A percentile compares a stretch with the other conserved stretches of the same genome.
phyloP scores from a whole-genome alignment of 2,329 filamentous ascomycete species.

The Pseudogymnoascus sp. region DNA sequence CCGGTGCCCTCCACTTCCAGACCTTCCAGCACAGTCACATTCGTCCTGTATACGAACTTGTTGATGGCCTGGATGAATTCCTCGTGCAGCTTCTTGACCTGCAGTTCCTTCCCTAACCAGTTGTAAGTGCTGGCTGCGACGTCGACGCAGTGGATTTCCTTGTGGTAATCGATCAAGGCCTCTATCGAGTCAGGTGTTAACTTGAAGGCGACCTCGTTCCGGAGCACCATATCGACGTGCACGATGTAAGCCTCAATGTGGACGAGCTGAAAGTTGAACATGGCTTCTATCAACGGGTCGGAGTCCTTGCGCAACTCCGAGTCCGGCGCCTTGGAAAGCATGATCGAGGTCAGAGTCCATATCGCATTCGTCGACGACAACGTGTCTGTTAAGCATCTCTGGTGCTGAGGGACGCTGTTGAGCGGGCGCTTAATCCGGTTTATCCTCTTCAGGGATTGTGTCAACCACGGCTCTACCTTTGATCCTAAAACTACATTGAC shows the following conservation, averaged over 20 bases:
- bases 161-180: slow-evolving; percentile 88
- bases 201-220: slow-evolving; percentile 97
- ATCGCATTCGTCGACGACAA: slow-evolving; percentile 85
- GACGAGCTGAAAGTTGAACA: slow-evolving; percentile 89
- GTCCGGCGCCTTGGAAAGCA: slow-evolving; percentile 85
- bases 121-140: slow-evolving; percentile 82
- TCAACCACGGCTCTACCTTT: slow-evolving; percentile 95
- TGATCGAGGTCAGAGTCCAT: slow-evolving; percentile 88
- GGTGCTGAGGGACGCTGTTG: slow-evolving; percentile 94
- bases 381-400: slow-evolving; percentile 89
- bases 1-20: slow-evolving; percentile 94
- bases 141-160: slow-evolving; percentile 88
- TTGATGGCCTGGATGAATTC: slow-evolving; percentile 96
- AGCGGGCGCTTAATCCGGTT: slow-evolving; percentile 94
- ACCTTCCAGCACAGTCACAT: slow-evolving; percentile 83
- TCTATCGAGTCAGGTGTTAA: slow-evolving; percentile 93
- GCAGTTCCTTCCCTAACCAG: slow-evolving; percentile 94
- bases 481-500: slow-evolving; percentile 91
- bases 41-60: slow-evolving; percentile 90
- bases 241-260: slow-evolving; percentile 97
- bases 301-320: slow-evolving; percentile 74
- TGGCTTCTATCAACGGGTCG: slow-evolving; percentile 75
- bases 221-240: slow-evolving; percentile 96
- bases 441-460: slow-evolving; percentile 91
- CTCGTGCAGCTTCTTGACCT: slow-evolving; percentile 95